Percentiles rank a stretch among this genome's conserved stretches.
These are phyloP conservation scores for Clonostachys byssicola DNA, from an alignment of 2,329 filamentous ascomycete species.

Conservation along the genomic window DNA sequence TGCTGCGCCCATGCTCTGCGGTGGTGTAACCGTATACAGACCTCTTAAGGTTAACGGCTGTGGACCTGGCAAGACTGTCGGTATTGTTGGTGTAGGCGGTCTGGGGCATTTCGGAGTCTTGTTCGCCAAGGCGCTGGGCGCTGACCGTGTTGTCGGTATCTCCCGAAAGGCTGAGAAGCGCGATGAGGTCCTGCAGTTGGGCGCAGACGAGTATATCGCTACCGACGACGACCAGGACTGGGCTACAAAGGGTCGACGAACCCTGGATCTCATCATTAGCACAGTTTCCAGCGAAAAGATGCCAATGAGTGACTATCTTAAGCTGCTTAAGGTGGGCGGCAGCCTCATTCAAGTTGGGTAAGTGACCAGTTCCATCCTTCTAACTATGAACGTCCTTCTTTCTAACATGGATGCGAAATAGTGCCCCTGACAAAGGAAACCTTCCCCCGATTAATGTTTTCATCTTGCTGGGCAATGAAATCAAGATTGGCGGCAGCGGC, in stretches of 20 bases:
- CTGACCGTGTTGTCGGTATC: constrained; percentile 49
- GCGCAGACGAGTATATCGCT: constrained; percentile 52
- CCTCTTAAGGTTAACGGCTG: constrained; percentile 70
- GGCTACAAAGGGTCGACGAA: constrained; percentile 45
- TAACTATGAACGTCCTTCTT: not conserved
- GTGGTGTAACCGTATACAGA: constrained; percentile 73
- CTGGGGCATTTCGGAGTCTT: constrained; percentile 66
- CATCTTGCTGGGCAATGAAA: constrained; percentile 49
- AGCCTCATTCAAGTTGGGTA: constrained; percentile 14
- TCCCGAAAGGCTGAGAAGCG: constrained; percentile 52
- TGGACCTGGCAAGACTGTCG: constrained; percentile 72
- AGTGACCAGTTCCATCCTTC: constrained; percentile 40
- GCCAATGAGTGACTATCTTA: constrained; percentile 3
- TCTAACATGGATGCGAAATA: not conserved
- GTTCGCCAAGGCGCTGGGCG: constrained; percentile 61
- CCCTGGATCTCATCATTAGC: constrained; percentile 70
- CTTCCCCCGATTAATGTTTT: constrained; percentile 38
- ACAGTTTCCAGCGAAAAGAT: constrained; percentile 52
- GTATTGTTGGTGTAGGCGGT: constrained; percentile 66
- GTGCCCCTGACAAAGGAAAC: constrained; percentile 14
- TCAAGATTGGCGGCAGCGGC: constrained; percentile 34
- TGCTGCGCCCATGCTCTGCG: constrained; percentile 78
- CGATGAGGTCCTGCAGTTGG: constrained; percentile 47
- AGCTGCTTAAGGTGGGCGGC: constrained; percentile 10
- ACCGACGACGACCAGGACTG: constrained; percentile 47